Percentiles rank a stretch among this genome's conserved stretches.
These are phyloP conservation scores for Cenococcum geophilum DNA, from an alignment of 495 filamentous ascomycete genomes.

Conservation along the genomic window DNA sequence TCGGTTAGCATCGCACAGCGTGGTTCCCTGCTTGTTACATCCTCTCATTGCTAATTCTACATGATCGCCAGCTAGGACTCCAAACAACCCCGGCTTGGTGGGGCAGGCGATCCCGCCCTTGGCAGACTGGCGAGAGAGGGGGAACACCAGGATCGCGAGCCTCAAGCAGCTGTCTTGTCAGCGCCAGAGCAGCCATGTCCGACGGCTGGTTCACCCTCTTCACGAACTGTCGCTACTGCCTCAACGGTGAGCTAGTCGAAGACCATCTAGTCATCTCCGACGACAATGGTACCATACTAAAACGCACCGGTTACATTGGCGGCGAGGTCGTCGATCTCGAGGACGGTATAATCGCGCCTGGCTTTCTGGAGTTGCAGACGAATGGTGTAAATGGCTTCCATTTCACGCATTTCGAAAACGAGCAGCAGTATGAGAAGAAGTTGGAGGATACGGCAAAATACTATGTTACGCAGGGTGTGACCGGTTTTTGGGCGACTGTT, in stretches of 20 bases:
- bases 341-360: constrained; percentile 38
- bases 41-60: background rate
- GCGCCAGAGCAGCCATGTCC: constrained; percentile 19
- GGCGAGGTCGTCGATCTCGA: constrained; percentile 41
- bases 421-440: constrained; percentile 32
- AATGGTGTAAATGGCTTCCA: constrained; percentile 42
- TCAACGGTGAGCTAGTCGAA: constrained; percentile 39
- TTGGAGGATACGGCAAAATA: constrained; percentile 34
- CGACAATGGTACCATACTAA: constrained; percentile 37
- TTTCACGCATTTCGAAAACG: constrained; percentile 40
- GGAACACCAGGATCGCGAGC: background rate
- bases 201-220: constrained; percentile 38
- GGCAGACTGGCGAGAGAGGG: background rate
- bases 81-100: background rate
- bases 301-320: constrained; percentile 40
- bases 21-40: background rate
- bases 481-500: constrained; percentile 41
- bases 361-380: constrained; percentile 41
- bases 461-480: constrained; percentile 40
- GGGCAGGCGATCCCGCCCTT: background rate
- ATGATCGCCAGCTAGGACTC: background rate
- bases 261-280: constrained; percentile 37
- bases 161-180: background rate
- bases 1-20: no score
- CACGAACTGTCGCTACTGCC: constrained; percentile 42